Base-by-base conservation (phyloP, 1,284 basidiomycete species). In the Rhizoctonia solani region DNA sequence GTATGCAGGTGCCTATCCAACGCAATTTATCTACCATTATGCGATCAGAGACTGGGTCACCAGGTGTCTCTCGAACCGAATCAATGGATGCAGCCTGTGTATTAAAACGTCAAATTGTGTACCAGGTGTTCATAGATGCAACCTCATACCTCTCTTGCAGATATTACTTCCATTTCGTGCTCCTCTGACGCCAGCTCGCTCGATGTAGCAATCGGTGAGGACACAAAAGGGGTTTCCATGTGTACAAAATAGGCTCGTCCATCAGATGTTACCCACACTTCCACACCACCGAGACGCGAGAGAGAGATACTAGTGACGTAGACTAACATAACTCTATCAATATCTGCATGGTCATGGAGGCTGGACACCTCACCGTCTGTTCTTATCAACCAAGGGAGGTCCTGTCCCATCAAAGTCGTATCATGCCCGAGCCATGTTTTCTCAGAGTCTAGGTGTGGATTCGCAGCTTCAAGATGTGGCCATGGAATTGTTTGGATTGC, bases 261-360 rank as follows among this genome's bases (percentile, higher is more conserved):
- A 71, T 92, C 90, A 1, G 89, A 90, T 1, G 90, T 90, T 53
- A 90, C 83, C 90, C 90, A 92, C 0, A 85, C 85, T 75, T 92
- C 90, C 13, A 86, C 82, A 21, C 84, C 85, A 34, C 84, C 83
- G 4, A 79, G 73, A 53, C 83, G 81, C 55, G 84, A 84, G 71
- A 85, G 79, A 30, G 81, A 73, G 25, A 92, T 86, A 67, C 84
- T 81, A 8, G 76, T 76, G 32, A 92, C 80, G 29, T 81, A 80
- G 4, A 90, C 90, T 90, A 49, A 50, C 25, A 50, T 37, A 34
- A 55, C 4, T 25, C 8, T 39, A 25, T 32, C 23, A 54, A n/a
- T 47, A 49, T 9, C 23, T 13, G 29, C 5, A 58, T 44, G 6
- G 14, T 14, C 34, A 52, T 49, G 27, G 27, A n/a, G 41, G 21